These are phyloP conservation scores for Tulasnella sp. DNA, from an alignment of 768 basidiomycete genomes.

Conservation along the genomic window DNA sequence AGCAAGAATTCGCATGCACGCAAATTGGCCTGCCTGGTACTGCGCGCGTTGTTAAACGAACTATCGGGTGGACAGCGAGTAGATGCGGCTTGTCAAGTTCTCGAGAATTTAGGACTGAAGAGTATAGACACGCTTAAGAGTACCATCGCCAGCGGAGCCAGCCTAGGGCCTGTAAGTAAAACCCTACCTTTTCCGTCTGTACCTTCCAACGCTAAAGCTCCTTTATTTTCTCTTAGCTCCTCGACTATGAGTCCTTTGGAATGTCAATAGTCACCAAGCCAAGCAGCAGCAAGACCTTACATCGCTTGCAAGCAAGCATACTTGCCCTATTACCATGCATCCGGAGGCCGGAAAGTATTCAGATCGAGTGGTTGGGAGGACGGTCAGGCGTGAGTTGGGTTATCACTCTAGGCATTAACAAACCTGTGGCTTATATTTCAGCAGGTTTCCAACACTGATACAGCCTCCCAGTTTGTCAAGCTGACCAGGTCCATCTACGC, in stretches of 20 bases:
- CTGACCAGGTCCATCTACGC: slow-evolving; percentile 56
- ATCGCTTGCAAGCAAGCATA: slow-evolving; percentile 48
- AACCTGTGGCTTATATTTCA: no score
- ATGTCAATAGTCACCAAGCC: slow-evolving; percentile 48
- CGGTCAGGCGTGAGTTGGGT: neutral
- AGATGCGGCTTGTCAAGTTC: slow-evolving; percentile 37
- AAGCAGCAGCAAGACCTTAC: slow-evolving; percentile 41
- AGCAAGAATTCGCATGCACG: slow-evolving; percentile 42
- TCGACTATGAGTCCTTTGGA: slow-evolving; percentile 36
- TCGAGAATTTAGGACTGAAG: slow-evolving; percentile 38
- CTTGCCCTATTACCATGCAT: slow-evolving; percentile 42
- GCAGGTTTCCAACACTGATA: neutral
- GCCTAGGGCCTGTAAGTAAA: slow-evolving; percentile 25
- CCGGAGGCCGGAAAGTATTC: slow-evolving; percentile 32
- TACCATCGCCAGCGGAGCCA: slow-evolving; percentile 24
- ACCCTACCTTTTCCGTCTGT: no score
- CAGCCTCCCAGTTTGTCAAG: slow-evolving; percentile 37
- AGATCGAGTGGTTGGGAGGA: slow-evolving; percentile 44
- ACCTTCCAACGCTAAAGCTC: no score
- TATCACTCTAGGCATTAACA: no score
- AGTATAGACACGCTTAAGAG: slow-evolving; percentile 26
- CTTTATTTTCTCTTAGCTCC: no score
- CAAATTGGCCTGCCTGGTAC: slow-evolving; percentile 48
- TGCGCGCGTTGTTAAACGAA: slow-evolving; percentile 47
- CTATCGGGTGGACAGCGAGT: slow-evolving; percentile 50